Base-by-base conservation (phyloP, 352 stramenopile species). In the Phytophthora quininea region DNA sequence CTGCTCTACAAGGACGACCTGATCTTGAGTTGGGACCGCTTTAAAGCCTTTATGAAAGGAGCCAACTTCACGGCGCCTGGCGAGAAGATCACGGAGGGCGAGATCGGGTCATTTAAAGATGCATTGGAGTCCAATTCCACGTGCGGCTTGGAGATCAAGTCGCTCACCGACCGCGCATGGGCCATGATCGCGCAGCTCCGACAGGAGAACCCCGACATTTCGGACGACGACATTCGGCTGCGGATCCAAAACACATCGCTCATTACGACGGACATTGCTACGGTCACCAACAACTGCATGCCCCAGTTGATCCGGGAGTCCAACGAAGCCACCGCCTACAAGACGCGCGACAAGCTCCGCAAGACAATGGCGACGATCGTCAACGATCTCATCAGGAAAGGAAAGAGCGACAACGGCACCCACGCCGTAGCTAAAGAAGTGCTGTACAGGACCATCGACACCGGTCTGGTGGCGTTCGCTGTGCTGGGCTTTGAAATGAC, bases 401-500 rank as follows among this genome's bases (percentile, higher is more conserved):
- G 73, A 0, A 79, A 57, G 24, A 74, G 67, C 33, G 63, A 69
- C 42, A 79, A 73, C 19, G 82, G 77, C 9, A 78, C 74, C 9
- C 67, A 58, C 3, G 64, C 85, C 15, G 68, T 71, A 12, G 49
- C 67, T 0, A 69, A 61, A 0, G 67, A 87, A 7, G 88, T 79
- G 51, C 71, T 73, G 47, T 71, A 86, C 59, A 64, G 55, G 30
- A 67, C 82, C 14, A 46, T 77, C 3, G 66, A 83, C 52, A 76
- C 83, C 24, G 72, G 72, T 0, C 61, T 91, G 11, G 73, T 80
- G 32, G 74, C 74, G 12, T 74, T 91, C 40, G 72, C 82, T 7
- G 77, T 77, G 24, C 69, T 58, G 1, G 67, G 66, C 33, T 79
- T 88, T n/a, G 82, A 91, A 62, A 69, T 84, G 4, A 88, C 74